These are phyloP conservation scores for Jackrogersella multiformis DNA, from an alignment of 495 filamentous ascomycete genomes.

Conservation along the genomic window DNA sequence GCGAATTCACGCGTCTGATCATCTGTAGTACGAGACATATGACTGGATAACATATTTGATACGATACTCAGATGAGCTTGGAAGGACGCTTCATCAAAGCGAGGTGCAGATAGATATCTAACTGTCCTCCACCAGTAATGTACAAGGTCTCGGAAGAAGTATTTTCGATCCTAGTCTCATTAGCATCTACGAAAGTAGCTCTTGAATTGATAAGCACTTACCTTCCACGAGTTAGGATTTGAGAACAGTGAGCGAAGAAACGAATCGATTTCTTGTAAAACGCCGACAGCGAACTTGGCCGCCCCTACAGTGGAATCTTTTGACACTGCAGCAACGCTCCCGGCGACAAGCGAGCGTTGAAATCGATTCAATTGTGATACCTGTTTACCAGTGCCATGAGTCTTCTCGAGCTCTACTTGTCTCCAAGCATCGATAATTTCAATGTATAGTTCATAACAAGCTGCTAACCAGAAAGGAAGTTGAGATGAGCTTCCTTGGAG, in stretches of 20 bases:
- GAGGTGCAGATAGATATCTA: constrained; percentile 49
- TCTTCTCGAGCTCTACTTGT: constrained; percentile 47
- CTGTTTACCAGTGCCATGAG: constrained; percentile 54
- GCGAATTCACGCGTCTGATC: constrained; percentile 43
- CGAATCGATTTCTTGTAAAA: constrained; percentile 46
- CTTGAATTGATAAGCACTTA: constrained; percentile 33
- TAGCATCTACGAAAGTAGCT: constrained; percentile 9
- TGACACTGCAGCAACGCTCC: constrained; percentile 65
- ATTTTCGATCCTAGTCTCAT: constrained; percentile 40
- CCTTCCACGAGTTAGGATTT: constrained; percentile 42
- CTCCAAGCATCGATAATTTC: constrained; percentile 51
- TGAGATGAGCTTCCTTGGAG: constrained; percentile 45
- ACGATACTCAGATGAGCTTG: constrained; percentile 60
- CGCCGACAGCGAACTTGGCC: constrained; percentile 50
- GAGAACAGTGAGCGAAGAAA: constrained; percentile 45
- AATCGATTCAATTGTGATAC: constrained; percentile 72
- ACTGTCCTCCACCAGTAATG: constrained; percentile 69
- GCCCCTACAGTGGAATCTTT: constrained; percentile 70
- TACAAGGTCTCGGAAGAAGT: constrained; percentile 50
- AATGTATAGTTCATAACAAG: constrained; percentile 61
- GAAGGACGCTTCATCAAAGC: constrained; percentile 64
- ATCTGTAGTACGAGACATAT: constrained; percentile 32
- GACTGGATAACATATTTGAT: constrained; percentile 43
- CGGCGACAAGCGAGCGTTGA: constrained; percentile 70
- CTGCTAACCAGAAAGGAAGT: constrained; percentile 55